These are phyloP conservation scores for Phytophthora gonapodyides DNA, from an alignment of 352 stramenopile species.

Conservation along the genomic window DNA sequence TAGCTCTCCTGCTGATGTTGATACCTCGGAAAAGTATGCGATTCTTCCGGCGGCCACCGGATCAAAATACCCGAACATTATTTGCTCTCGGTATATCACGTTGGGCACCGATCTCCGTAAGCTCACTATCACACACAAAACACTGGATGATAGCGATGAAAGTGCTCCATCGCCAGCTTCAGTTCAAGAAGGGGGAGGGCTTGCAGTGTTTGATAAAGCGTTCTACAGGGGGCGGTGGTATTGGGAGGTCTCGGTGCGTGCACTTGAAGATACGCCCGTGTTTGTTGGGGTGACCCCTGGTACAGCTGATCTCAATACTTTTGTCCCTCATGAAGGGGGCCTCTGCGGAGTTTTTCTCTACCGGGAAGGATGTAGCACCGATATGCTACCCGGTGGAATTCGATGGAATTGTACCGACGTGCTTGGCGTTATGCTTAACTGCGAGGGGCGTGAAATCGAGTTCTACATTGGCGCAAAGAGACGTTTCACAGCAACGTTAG, in stretches of 20 bases:
- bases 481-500: constrained; percentile 41
- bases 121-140: constrained; percentile 57
- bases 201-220: constrained; percentile 72
- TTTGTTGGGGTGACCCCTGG: constrained; percentile 73
- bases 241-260: constrained; percentile 71
- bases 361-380: constrained; percentile 30
- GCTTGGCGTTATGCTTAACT: constrained; percentile 68
- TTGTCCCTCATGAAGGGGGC: constrained; percentile 17
- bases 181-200: constrained; percentile 30
- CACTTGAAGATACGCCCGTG: constrained; percentile 56
- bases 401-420: constrained; percentile 41
- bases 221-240: constrained; percentile 77
- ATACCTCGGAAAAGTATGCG: constrained; percentile 38
- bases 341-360: constrained; percentile 46
- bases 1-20: constrained; percentile 35
- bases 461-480: constrained; percentile 54
- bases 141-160: constrained; percentile 18
- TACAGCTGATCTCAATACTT: constrained; percentile 65
- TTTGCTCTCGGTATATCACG: constrained; percentile 65
- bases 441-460: constrained; percentile 64
- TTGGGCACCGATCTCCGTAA: constrained; percentile 71
- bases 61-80: constrained; percentile 69
- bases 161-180: neutral
- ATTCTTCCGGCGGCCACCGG: constrained; percentile 65
- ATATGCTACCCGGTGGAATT: constrained; percentile 29